These are phyloP conservation scores for Galerina marginata DNA, from an alignment of 768 basidiomycete genomes.

Conservation along the genomic window DNA sequence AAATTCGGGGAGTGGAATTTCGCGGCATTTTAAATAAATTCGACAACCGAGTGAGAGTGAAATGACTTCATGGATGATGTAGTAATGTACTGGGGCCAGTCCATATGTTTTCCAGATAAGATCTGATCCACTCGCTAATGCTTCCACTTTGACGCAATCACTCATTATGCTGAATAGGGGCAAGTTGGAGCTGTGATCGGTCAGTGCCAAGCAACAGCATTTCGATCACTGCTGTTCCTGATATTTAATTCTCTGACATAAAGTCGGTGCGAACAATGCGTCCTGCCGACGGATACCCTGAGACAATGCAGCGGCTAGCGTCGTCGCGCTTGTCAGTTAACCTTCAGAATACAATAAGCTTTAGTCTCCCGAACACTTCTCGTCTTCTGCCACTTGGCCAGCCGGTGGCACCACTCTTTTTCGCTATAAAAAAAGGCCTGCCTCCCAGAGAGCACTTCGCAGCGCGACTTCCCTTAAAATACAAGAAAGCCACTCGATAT, in stretches of 20 bases:
- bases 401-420: conserved; percentile 1
- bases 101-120: not conserved
- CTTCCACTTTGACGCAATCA: too few relatives aligned
- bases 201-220: not conserved
- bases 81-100: conserved; percentile 4
- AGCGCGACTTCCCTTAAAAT: not conserved
- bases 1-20: not conserved
- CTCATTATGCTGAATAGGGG: too few relatives aligned
- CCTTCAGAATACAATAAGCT: conserved; percentile 1
- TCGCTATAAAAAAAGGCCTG: not conserved
- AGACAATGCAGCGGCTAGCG: too few relatives aligned
- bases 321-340: not conserved
- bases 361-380: not conserved
- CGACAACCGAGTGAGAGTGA: not conserved
- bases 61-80: conserved; percentile 22
- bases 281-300: too few relatives aligned
- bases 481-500: too few relatives aligned
- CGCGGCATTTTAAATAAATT: conserved; percentile 1
- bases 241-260: not conserved
- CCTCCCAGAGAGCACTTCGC: not conserved
- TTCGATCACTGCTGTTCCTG: not conserved
- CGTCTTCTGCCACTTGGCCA: not conserved
- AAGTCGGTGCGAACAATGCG: too few relatives aligned
- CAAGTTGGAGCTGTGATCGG: too few relatives aligned
- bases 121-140: not conserved